Percentiles rank a stretch among this genome's conserved stretches.
phyloP scores from a whole-genome alignment of 225 moss, liverwort and hornwort species.

The Physcomitrellopsis africana region DNA sequence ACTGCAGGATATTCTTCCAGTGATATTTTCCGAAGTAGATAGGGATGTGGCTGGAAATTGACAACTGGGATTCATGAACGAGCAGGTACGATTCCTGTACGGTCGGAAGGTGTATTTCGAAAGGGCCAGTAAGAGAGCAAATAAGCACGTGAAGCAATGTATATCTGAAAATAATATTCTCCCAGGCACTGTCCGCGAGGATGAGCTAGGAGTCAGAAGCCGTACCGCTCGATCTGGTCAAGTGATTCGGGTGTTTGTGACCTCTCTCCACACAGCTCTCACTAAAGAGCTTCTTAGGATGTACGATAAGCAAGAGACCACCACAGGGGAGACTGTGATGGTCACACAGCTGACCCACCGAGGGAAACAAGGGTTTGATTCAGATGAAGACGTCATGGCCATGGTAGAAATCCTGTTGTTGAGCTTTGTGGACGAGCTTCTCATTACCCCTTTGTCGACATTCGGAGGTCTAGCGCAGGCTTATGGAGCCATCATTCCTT shows the following conservation, averaged over 20 bases:
- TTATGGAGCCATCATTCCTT: constrained; percentile 45
- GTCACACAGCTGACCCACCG: constrained; percentile 44
- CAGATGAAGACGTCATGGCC: constrained; percentile 40
- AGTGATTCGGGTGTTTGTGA: constrained; percentile 36
- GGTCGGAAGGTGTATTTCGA: constrained; percentile 47
- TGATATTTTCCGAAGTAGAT: background rate
- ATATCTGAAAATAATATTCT: constrained; percentile 42
- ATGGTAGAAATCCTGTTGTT: constrained; percentile 51
- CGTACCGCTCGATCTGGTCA: background rate
- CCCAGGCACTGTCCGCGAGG: constrained; percentile 27
- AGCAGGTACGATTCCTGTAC: constrained; percentile 51
- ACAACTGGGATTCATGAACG: constrained; percentile 8
- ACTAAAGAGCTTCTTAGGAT: constrained; percentile 34
- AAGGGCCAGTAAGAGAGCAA: constrained; percentile 52
- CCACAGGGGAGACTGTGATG: constrained; percentile 34
- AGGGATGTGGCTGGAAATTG: background rate
- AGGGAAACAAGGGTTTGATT: constrained; percentile 40
- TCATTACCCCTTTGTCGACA: constrained; percentile 51
- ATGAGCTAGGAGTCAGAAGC: background rate
- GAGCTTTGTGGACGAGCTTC: constrained; percentile 55
- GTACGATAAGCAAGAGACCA: constrained; percentile 28
- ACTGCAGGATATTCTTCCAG: background rate
- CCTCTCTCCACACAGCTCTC: constrained; percentile 56
- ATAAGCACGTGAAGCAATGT: constrained; percentile 55
- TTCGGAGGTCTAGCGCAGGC: constrained; percentile 59